Evolutionary conservation across 2,329 filamentous ascomycete species (phyloP).

Genomic region (Beauveria sp.): DNA sequence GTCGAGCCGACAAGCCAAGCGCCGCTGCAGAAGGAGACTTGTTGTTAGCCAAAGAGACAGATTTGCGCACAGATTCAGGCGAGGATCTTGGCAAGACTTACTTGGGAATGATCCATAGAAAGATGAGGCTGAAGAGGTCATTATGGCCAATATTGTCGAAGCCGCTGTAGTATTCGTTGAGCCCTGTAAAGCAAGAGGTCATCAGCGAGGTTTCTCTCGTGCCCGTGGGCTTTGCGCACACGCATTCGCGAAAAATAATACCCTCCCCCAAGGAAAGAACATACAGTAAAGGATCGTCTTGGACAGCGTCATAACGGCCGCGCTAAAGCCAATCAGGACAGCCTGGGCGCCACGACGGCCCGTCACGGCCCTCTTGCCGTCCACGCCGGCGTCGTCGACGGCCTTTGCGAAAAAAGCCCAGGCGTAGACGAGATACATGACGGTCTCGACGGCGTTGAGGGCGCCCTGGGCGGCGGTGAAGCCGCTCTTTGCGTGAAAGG

Average conservation of each 20-base stretch:
- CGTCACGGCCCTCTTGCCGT: slow-evolving; percentile 24
- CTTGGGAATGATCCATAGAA: slow-evolving; percentile 54
- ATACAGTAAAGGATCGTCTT: slow-evolving; percentile 55
- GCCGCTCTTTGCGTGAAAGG: slow-evolving; percentile 58
- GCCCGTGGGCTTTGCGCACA: too few species aligned
- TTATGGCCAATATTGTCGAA: slow-evolving; percentile 54
- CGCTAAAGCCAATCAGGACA: slow-evolving; percentile 42
- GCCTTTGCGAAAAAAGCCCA: slow-evolving; percentile 26
- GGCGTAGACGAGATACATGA: slow-evolving; percentile 54
- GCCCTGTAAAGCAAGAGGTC: slow-evolving; percentile 29
- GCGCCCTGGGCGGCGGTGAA: slow-evolving; percentile 70
- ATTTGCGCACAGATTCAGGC: not conserved
- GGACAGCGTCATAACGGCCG: slow-evolving; percentile 52
- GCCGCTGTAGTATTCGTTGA: slow-evolving; percentile 48
- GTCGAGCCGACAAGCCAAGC: slow-evolving; percentile 46
- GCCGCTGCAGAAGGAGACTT: slow-evolving; percentile 31
- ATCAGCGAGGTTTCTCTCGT: not conserved
- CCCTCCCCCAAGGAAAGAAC: slow-evolving; percentile 15
- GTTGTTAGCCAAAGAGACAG: not conserved
- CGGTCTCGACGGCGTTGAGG: slow-evolving; percentile 62
- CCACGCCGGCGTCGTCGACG: slow-evolving; percentile 14
- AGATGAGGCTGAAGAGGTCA: slow-evolving; percentile 32
- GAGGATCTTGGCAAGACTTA: slow-evolving; percentile 26
- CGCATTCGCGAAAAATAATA: too few species aligned
- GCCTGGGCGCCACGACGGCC: slow-evolving; percentile 39